Evolutionary conservation across 106 monocot genomes (phyloP), one percentile per base, ranked within the genome.

Genomic region (Phalaenopsis aphrodite): DNA sequence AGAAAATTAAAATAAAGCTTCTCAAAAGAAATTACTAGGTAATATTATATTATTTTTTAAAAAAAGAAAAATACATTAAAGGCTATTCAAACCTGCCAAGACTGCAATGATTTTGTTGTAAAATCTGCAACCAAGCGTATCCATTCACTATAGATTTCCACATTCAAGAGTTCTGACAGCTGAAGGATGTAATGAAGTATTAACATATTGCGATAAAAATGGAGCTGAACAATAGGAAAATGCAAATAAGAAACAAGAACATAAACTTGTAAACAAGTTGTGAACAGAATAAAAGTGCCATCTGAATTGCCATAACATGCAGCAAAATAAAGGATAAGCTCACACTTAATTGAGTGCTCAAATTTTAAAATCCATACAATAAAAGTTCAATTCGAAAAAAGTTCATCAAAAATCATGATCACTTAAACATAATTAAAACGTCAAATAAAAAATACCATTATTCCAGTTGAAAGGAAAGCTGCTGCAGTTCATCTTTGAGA

Each of bases 61-160:
- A 14, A 5, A 76, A 64, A 5, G 8, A 41, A 57, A 17, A 2
- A 80, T 19, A 15, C 30, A 46, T 24, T 12, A 68, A 46, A 57
- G 42, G 11, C 21, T 8, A 89, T 61, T 80, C 84, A 75, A 82
- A 98, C 98, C 98, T 98, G 98, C 98, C 98, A 98, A 18, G 98
- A 98, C 71, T 91, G 88, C 79, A 98, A 86, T 61, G 98, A 98
- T 82, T 87, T 92, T 78, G 90, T 85, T 36, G 98, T 98, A 79
- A 98, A 94, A 77, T 88, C 94, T 36, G 94, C 94, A 75, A 94
- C 94, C 76, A 98, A 78, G 18, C 81, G 84, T 84, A 98, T 98
- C 98, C 98, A 97, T 42, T 98, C 98, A 78, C 86, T 81, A 84
- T 98, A 98, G 43, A 94, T 89, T 67, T 92, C 97, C 46, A 98